phyloP scores from a whole-genome alignment of 2,329 filamentous ascomycete species.

The Pseudogymnoascus sp. region DNA sequence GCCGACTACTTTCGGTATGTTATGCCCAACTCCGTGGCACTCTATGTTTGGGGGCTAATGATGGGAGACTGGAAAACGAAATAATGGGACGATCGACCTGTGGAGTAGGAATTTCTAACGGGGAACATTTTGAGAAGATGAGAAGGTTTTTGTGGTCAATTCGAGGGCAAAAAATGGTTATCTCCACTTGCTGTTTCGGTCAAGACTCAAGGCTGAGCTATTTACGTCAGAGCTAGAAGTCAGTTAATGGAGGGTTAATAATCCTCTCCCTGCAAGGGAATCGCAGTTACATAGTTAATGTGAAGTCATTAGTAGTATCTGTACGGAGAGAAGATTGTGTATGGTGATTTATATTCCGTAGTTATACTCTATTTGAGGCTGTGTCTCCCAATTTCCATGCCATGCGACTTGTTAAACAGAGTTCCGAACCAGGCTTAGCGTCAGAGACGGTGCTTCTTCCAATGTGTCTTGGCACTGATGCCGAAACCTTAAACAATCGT shows the following conservation, averaged over 20 bases:
- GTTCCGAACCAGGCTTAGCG: not conserved
- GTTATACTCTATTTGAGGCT: not conserved
- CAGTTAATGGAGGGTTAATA: not conserved
- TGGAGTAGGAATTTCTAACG: not conserved
- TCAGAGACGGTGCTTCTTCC: not conserved
- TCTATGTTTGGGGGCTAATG: not conserved
- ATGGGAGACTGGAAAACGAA: not conserved
- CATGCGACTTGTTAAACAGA: not conserved
- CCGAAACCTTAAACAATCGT: not conserved
- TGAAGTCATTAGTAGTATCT: not conserved
- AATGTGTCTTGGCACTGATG: not conserved
- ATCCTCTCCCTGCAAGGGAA: not conserved
- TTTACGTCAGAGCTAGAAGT: not conserved
- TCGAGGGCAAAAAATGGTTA: not conserved
- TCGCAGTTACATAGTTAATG: not conserved
- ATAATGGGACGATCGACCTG: not conserved
- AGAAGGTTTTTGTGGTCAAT: not conserved
- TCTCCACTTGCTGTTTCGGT: not conserved
- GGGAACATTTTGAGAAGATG: not conserved
- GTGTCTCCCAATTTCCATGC: not conserved
- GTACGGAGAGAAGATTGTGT: not conserved
- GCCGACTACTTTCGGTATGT: slow-evolving; percentile 42
- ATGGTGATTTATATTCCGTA: not conserved
- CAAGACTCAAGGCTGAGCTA: not conserved
- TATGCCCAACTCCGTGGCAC: not conserved